Conservation (phyloP, 768 basidiomycete genomes). For the Suillus discolor region DNA sequence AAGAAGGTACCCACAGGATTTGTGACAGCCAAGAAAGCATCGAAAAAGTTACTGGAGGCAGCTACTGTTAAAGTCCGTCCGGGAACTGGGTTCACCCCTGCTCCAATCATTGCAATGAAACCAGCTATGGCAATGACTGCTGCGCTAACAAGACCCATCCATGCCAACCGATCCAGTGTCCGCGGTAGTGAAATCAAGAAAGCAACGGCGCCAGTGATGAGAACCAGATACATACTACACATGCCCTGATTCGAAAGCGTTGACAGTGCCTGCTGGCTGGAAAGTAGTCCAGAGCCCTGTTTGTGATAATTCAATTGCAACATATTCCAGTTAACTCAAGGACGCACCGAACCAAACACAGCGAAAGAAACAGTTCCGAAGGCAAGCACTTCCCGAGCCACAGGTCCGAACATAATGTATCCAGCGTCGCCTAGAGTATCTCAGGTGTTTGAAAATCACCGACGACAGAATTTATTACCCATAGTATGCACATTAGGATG, state of each 20-base stretch:
- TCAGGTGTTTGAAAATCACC: neutral
- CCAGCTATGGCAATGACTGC: constrained; percentile 46
- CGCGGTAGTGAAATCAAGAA: constrained; percentile 48
- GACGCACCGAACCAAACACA: constrained; percentile 42
- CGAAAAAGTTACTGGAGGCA: constrained; percentile 43
- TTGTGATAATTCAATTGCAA: neutral
- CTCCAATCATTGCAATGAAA: constrained; percentile 52
- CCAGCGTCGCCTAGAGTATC: constrained; percentile 48
- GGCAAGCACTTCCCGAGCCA: constrained; percentile 47
- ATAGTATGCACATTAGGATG: constrained; percentile 58
- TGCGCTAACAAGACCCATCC: constrained; percentile 49
- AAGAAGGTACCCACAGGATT: constrained; percentile 43
- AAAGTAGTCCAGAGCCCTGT: constrained; percentile 50
- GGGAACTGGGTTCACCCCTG: constrained; percentile 47
- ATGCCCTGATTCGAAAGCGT: constrained; percentile 50
- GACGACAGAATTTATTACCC: constrained; percentile 32
- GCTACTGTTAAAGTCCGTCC: constrained; percentile 41
- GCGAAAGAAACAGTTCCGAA: constrained; percentile 53
- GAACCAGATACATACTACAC: constrained; percentile 45
- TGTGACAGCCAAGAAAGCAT: constrained; percentile 55
- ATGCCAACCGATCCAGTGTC: constrained; percentile 47
- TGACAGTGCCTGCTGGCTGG: constrained; percentile 55
- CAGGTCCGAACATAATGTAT: constrained; percentile 48
- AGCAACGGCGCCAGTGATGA: constrained; percentile 49
- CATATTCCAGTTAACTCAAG: neutral